Conservation (phyloP, 805 yeast genomes). For the Lipomyces yamadae region DNA sequence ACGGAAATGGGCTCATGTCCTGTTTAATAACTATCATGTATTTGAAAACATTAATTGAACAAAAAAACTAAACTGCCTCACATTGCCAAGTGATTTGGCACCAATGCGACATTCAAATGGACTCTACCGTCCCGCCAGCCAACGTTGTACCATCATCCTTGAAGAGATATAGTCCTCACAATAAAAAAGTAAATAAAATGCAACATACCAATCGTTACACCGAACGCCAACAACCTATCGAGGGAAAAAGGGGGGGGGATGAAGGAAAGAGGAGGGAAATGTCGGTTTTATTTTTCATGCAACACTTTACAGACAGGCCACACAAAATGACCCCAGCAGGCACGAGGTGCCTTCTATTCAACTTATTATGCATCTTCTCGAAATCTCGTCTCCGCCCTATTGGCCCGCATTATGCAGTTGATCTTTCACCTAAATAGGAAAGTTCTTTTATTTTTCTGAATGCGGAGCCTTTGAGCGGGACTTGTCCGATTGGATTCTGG, state of each 20-base stretch:
- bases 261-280: not conserved
- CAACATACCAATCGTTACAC: not conserved
- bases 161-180: not conserved
- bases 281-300: not conserved
- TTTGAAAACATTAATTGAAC: too few species aligned
- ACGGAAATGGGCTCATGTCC: too few species aligned
- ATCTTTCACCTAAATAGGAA: not conserved
- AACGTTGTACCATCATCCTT: not conserved
- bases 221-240: not conserved
- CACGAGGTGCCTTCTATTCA: not conserved
- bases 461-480: not conserved
- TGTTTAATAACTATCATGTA: too few species aligned
- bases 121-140: not conserved
- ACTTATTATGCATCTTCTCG: not conserved
- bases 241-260: not conserved
- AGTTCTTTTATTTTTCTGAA: constrained; percentile 1
- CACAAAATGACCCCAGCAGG: not conserved
- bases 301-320: not conserved
- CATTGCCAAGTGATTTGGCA: too few species aligned
- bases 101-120: too few species aligned
- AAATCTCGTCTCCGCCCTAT: not conserved
- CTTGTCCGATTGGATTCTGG: too few species aligned
- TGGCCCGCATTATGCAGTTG: not conserved
- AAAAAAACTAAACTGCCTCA: too few species aligned
- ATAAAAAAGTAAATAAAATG: not conserved